Percentiles rank a stretch among this genome's conserved stretches.
phyloP scores from a whole-genome alignment of 768 basidiomycete species.

The Mycena leptocephala region DNA sequence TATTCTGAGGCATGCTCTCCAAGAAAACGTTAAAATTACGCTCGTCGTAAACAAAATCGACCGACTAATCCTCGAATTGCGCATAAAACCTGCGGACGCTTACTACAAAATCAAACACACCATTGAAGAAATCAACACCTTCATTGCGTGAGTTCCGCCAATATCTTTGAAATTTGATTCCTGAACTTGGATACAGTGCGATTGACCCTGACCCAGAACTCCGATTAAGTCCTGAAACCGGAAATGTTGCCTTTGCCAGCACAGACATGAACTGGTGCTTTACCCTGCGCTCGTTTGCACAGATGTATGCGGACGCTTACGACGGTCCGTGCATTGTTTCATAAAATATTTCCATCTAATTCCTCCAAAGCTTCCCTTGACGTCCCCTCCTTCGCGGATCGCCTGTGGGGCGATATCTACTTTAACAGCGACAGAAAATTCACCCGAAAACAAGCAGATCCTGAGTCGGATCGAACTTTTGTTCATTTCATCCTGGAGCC shows the following conservation, averaged over 20 bases:
- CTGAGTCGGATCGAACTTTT: conserved; percentile 88
- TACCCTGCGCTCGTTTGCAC: conserved; percentile 93
- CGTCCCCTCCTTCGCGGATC: conserved; percentile 87
- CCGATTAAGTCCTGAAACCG: conserved; percentile 93
- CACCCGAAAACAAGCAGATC: conserved; percentile 86
- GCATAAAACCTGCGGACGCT: conserved; percentile 95
- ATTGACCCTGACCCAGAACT: conserved; percentile 93
- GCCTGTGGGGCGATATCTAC: conserved; percentile 99
- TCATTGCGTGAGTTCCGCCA: conserved; percentile 81
- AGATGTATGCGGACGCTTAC: conserved; percentile 96
- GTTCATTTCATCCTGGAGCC: conserved; percentile 98
- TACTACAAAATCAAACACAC: conserved; percentile 99
- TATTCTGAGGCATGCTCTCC: conserved; percentile 90
- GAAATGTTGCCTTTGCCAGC: conserved; percentile 98
- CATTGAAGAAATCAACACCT: conserved; percentile 97
- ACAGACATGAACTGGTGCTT: conserved; percentile 99
- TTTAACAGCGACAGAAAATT: conserved; percentile 93
- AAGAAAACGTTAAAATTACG: conserved; percentile 91
- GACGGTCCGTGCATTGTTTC: conserved; percentile 61
- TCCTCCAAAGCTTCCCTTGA: conserved; percentile 77
- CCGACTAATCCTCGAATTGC: conserved; percentile 94
- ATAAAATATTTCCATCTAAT: neutral
- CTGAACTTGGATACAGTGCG: conserved; percentile 57
- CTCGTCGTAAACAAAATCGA: conserved; percentile 99
- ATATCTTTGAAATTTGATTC: neutral